Evolutionary conservation across 306 rosid species (phyloP), one percentile per base, ranked within the genome.

Genomic region (Nissolia schottii): DNA sequence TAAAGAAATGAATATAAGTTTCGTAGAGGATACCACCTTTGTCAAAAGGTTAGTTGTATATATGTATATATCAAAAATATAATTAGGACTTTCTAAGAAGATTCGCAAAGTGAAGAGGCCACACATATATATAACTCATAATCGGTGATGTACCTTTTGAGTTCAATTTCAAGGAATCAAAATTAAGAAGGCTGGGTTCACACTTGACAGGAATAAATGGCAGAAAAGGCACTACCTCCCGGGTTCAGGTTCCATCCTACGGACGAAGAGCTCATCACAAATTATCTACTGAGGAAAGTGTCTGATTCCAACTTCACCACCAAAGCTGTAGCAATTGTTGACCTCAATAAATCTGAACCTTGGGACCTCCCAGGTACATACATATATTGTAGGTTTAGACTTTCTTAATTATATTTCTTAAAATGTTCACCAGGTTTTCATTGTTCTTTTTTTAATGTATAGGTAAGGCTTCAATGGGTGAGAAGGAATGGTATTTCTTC

Each of bases 231-330:
- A n/a, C 86, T 91, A 12, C 96, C 97, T 29, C 91, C 92, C 22
- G 97, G 97, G 15, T 91, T 91, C 78, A 85, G 96, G 68, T 91
- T 91, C 75, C 97, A 90, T 66, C 96, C 96, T 3, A 90, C 96
- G 11, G 96, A 90, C 27, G 94, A 90, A 81, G 96, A 90, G 50
- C 89, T 91, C 65, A 87, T 91, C 7, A 78, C 89, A 0, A 74
- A 55, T 64, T 91, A 91, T 64, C 85, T 91, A 19, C 64, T 67
- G 45, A 80, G 66, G 50, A 91, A 91, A 74, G 82, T 91, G 32
- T 87, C 92, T 8, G 97, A 91, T 45, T 9, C 50, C 37, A 11
- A 57, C 67, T 91, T 89, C 91, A 74, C 89, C 0, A 70, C 87
- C 4, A 89, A 85, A 59, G 91, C 85, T 1, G 80, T 89, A 12